A percentile compares a stretch with the other conserved stretches of the same genome.
Evolutionary conservation across 2,329 filamentous ascomycete species (phyloP).

Genomic region (Diaporthe ampelina): DNA sequence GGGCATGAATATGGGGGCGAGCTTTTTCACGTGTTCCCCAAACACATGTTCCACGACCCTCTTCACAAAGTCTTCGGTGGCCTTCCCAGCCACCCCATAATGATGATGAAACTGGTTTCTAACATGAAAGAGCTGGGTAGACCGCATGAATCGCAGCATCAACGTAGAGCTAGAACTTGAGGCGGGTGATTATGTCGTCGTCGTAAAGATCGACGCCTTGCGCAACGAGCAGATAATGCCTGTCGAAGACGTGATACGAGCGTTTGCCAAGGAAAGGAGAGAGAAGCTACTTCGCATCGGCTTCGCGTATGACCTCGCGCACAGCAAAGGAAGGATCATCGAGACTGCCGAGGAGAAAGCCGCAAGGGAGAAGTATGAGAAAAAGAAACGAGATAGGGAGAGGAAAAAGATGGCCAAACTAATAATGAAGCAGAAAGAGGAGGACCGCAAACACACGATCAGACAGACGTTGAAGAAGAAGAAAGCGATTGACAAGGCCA

Average conservation of each 20-base stretch:
- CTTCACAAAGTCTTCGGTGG: not conserved
- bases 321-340: slow-evolving; percentile 68
- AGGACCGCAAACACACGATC: slow-evolving; percentile 50
- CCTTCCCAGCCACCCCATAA: not conserved
- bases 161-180: slow-evolving; percentile 71
- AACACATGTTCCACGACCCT: not conserved
- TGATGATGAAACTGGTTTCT: not conserved
- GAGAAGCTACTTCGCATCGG: slow-evolving; percentile 72
- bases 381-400: slow-evolving; percentile 59
- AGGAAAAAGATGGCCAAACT: slow-evolving; percentile 65
- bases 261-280: slow-evolving; percentile 64
- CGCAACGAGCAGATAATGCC: slow-evolving; percentile 59
- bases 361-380: slow-evolving; percentile 63
- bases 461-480: slow-evolving; percentile 57
- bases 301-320: slow-evolving; percentile 71
- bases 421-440: slow-evolving; percentile 55
- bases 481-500: slow-evolving; percentile 43
- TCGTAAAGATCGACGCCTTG: slow-evolving; percentile 67
- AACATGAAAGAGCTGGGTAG: not conserved
- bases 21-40: no score
- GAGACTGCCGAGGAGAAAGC: slow-evolving; percentile 64
- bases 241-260: slow-evolving; percentile 70
- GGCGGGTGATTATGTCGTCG: slow-evolving; percentile 69
- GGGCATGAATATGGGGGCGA: not conserved
- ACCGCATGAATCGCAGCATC: slow-evolving; percentile 70